Conservation (phyloP, 768 basidiomycete species). For the Tulasnella sp. region DNA sequence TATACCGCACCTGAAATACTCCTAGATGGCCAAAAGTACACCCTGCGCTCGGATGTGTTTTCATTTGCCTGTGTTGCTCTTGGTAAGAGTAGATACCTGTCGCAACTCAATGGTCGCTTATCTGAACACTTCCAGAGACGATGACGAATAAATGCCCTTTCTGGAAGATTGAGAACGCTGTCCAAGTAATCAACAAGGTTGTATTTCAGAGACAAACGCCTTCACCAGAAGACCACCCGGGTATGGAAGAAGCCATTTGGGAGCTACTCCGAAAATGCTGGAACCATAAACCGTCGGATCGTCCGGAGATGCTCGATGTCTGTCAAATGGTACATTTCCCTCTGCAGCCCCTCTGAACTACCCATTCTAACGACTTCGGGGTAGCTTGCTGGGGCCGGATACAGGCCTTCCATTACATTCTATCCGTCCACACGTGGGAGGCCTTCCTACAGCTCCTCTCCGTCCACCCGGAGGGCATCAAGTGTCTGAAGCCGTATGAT, state of each 20-base stretch:
- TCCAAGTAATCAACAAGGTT: neutral
- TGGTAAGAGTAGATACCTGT: neutral
- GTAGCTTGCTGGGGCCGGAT: too few relatives aligned
- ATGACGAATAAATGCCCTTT: conserved; percentile 1
- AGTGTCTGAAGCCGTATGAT: too few relatives aligned
- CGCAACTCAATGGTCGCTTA: neutral
- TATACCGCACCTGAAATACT: neutral
- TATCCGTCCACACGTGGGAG: too few relatives aligned
- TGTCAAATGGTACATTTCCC: neutral
- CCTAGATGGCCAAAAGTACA: neutral
- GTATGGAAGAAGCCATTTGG: neutral
- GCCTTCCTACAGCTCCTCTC: too few relatives aligned
- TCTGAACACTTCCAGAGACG: neutral
- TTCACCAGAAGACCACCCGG: neutral
- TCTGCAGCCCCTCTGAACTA: too few relatives aligned
- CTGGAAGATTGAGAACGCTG: neutral
- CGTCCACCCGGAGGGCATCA: too few relatives aligned
- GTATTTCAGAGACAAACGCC: neutral
- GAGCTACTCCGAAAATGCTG: neutral
- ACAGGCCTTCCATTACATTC: too few relatives aligned
- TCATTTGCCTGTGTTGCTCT: neutral
- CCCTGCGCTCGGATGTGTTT: neutral
- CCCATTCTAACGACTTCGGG: too few relatives aligned
- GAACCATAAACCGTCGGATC: neutral
- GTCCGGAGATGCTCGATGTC: neutral